Conservation (phyloP, 148 eudicot genomes). For the Arbutus unedo region DNA sequence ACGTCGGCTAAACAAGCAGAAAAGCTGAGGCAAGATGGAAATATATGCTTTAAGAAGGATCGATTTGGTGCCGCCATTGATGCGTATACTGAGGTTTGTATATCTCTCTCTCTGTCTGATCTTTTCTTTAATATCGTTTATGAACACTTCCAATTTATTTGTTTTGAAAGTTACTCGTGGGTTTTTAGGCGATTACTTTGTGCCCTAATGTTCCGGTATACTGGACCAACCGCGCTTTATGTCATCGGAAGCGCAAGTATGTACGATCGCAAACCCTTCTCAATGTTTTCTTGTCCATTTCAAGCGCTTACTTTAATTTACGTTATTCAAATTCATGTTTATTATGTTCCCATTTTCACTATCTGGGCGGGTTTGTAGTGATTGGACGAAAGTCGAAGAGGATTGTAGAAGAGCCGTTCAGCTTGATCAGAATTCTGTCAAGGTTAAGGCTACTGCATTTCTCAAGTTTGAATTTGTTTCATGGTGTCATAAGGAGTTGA, state of each 20-base stretch:
- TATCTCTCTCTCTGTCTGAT: neutral
- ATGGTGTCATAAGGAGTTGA: neutral
- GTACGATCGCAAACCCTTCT: conserved; percentile 16
- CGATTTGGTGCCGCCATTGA: conserved; percentile 83
- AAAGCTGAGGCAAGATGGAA: conserved; percentile 65
- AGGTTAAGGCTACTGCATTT: conserved; percentile 40
- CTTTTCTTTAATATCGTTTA: neutral
- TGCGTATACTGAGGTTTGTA: conserved; percentile 82
- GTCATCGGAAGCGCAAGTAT: conserved; percentile 73
- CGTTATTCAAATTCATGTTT: neutral
- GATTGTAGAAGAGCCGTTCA: conserved; percentile 76
- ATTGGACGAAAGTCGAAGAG: conserved; percentile 81
- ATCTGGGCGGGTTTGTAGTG: conserved; percentile 30
- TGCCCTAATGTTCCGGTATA: conserved; percentile 56
- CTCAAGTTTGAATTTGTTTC: neutral
- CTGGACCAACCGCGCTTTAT: conserved; percentile 55
- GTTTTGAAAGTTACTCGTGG: neutral
- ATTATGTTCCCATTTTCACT: neutral
- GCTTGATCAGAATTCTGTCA: conserved; percentile 69
- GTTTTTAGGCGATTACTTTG: conserved; percentile 8
- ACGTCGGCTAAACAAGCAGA: conserved; percentile 62
- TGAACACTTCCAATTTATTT: conserved; percentile 14
- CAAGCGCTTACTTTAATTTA: neutral
- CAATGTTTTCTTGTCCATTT: neutral
- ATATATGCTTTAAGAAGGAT: conserved; percentile 53